A percentile compares a stretch with the other conserved stretches of the same genome.
Evolutionary conservation across 73 alveolate genomes (phyloP).

Genomic region (Symbiodinium natans): DNA sequence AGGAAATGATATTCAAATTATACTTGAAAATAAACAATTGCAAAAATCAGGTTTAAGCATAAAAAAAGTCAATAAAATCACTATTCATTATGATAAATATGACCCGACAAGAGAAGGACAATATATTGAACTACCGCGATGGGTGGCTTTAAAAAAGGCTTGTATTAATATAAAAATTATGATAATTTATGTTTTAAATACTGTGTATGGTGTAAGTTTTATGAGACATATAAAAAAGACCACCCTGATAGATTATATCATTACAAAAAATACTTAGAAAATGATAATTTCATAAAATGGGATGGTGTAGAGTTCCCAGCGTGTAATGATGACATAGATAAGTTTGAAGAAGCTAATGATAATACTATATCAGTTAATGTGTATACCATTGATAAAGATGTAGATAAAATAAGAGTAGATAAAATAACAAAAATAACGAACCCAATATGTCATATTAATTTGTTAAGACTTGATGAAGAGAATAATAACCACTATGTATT

Average conservation of each 20-base stretch:
- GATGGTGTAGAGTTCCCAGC: slow-evolving; percentile 14
- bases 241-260: background rate
- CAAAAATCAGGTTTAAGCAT: too few species aligned
- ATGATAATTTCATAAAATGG: background rate
- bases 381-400: background rate
- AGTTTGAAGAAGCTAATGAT: slow-evolving; percentile 20
- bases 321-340: background rate
- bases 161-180: slow-evolving; percentile 13
- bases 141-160: background rate
- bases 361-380: background rate
- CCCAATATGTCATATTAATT: slow-evolving; percentile 14
- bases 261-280: background rate
- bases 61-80: background rate
- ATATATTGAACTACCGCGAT: background rate
- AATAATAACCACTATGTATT: background rate
- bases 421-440: background rate
- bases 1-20: background rate
- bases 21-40: background rate
- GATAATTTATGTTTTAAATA: slow-evolving; percentile 30
- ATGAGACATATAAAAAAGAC: background rate
- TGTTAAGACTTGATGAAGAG: background rate
- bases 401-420: background rate
- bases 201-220: background rate
- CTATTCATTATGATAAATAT: background rate
- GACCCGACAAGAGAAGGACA: background rate